A percentile compares a stretch with the other conserved stretches of the same genome.
Evolutionary conservation across 495 filamentous ascomycete species (phyloP).

Genomic region (Tuber indicum): DNA sequence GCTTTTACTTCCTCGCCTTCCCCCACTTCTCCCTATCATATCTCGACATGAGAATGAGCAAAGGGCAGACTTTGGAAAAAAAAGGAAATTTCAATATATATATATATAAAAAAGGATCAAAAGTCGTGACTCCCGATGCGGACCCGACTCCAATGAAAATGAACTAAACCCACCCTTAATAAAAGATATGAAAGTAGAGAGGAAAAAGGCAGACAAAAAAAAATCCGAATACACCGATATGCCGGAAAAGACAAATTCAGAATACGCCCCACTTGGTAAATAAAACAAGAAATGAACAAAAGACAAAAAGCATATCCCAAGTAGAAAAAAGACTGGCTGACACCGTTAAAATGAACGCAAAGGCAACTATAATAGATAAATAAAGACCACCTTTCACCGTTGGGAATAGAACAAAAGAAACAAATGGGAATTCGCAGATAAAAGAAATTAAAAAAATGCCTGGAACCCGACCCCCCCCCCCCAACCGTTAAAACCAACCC

Average conservation of each 20-base stretch:
- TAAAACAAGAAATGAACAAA: slow-evolving; percentile 35
- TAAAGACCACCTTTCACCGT: slow-evolving; percentile 40
- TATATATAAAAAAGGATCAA: slow-evolving; percentile 2
- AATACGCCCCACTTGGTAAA: slow-evolving; percentile 34
- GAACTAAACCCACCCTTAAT: slow-evolving; percentile 28
- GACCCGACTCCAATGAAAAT: slow-evolving; percentile 31
- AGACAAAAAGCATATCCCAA: slow-evolving; percentile 30
- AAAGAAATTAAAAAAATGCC: slow-evolving; percentile 40
- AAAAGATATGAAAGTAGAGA: slow-evolving; percentile 27
- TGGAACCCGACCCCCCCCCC: slow-evolving; percentile 17
- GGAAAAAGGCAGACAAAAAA: slow-evolving; percentile 22
- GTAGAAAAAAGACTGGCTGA: slow-evolving; percentile 40
- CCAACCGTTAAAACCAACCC: slow-evolving; percentile 17
- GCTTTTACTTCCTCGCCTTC: background rate
- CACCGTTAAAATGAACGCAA: slow-evolving; percentile 36
- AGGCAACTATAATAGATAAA: slow-evolving; percentile 35
- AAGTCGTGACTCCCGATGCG: slow-evolving; percentile 7
- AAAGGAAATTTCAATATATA: background rate
- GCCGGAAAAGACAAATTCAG: slow-evolving; percentile 27
- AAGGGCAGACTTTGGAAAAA: background rate
- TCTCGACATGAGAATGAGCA: background rate
- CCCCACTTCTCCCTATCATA: background rate
- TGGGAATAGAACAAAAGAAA: slow-evolving; percentile 38
- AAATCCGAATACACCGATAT: slow-evolving; percentile 40
- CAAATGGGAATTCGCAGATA: slow-evolving; percentile 17